A percentile compares a stretch with the other conserved stretches of the same genome.
These are phyloP conservation scores for Ceratorhiza oryzae-sativae DNA, from an alignment of 1,284 basidiomycete species.

Conservation along the genomic window DNA sequence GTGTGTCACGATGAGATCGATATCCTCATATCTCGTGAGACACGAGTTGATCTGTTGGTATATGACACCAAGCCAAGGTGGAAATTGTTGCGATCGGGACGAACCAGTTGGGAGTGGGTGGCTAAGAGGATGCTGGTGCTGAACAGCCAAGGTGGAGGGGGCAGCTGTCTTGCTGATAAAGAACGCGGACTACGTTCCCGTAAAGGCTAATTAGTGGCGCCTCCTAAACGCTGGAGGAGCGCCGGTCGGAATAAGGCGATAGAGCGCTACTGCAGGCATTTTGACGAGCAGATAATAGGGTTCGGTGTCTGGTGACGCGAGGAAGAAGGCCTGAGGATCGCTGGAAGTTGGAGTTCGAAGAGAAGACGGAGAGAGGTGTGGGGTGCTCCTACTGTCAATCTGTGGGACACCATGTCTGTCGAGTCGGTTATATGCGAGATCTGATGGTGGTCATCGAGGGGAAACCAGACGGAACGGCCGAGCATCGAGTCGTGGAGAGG, in stretches of 20 bases:
- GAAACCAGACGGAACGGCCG: not conserved
- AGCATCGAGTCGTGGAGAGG: not conserved
- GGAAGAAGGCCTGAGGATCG: not conserved
- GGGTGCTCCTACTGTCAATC: not conserved
- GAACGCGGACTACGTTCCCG: not conserved
- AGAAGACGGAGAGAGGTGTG: not conserved
- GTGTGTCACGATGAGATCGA: not conserved
- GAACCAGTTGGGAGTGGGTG: not conserved
- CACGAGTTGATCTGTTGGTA: not conserved
- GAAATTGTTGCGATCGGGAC: not conserved
- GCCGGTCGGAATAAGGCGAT: not conserved
- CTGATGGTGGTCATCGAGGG: not conserved
- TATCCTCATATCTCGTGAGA: not conserved
- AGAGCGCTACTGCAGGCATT: not conserved
- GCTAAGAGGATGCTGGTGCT: not conserved
- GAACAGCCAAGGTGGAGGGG: not conserved
- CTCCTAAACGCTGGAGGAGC: not conserved
- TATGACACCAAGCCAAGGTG: not conserved
- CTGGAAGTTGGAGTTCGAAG: slow-evolving; percentile 3
- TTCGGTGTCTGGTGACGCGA: not conserved
- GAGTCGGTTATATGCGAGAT: not conserved
- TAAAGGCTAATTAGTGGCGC: not conserved
- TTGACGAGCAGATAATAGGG: not conserved
- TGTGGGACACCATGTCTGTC: not conserved
- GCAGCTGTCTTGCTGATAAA: not conserved